Percentiles rank a stretch among this genome's conserved stretches.
These are phyloP conservation scores for Geum urbanum DNA, from an alignment of 306 rosid species.

Conservation along the genomic window DNA sequence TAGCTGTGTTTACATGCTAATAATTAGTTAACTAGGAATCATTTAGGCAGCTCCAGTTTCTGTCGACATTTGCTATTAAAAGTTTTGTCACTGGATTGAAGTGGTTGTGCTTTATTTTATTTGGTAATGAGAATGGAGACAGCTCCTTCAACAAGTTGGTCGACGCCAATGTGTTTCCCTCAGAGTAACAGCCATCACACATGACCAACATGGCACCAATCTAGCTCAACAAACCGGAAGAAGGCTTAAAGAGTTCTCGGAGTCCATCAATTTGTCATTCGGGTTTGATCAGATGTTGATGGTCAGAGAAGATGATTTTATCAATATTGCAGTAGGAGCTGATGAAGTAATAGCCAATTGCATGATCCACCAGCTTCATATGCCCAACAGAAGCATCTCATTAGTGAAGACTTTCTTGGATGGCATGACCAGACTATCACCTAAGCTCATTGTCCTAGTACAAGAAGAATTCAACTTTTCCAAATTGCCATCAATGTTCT, in stretches of 20 bases:
- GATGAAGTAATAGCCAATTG: neutral
- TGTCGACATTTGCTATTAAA: no score
- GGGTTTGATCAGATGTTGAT: neutral
- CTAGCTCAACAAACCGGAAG: slow-evolving; percentile 3
- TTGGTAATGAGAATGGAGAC: neutral
- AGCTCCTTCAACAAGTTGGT: neutral
- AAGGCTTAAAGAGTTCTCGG: neutral
- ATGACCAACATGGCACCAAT: neutral
- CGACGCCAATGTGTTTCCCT: neutral
- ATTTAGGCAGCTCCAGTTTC: no score
- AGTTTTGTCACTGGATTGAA: no score
- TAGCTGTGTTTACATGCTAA: no score
- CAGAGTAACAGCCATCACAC: neutral
- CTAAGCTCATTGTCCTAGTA: slow-evolving; percentile 49
- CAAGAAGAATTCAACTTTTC: slow-evolving; percentile 59
- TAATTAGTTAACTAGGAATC: no score
- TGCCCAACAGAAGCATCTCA: slow-evolving; percentile 1
- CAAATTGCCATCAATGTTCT: slow-evolving; percentile 47
- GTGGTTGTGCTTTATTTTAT: neutral
- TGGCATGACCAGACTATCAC: slow-evolving; percentile 37
- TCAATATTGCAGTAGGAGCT: neutral
- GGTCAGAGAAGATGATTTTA: neutral
- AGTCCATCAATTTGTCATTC: neutral
- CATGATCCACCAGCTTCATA: slow-evolving; percentile 1
- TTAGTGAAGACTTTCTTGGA: neutral